Evolutionary conservation across 805 yeast species (phyloP), one percentile per base, ranked within the genome.

Genomic region (Candida sithepensis): DNA sequence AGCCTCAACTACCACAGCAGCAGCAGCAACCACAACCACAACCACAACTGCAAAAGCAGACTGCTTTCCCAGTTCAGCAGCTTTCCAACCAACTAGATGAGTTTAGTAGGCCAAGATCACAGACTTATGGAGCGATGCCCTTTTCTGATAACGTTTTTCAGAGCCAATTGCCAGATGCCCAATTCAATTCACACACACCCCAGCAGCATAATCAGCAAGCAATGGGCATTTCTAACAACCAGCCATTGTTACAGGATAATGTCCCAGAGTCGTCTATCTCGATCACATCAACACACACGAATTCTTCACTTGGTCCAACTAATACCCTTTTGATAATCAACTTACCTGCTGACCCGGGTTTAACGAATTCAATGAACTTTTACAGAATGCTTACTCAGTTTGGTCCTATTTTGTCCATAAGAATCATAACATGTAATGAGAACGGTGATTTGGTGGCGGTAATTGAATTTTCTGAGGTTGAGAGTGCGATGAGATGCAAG

Each of bases 271-370:
- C 77, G 24, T 70, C 75, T 33, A 68, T 84, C 37, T 73, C 78
- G 38, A 73, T 85, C 69, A 83, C 85, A n/a, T 81, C 91, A 2
- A 80, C 86, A 38, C 81, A 81, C 56, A 85, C 83, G 46, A 88
- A 85, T 59, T 75, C 87, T 3, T 71, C 81, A 40, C 62, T 88
- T 55, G 82, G 86, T 16, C 95, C 96, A 16, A 82, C 96, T 0
- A 80, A 85, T 55, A 82, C 88, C 12, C 72, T 92, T 40, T 74
- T 91, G 53, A 72, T 94, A 46, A 87, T 90, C 40, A 89, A 91
- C 60, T 74, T 92, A 44, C 97, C 97, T 12, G 57, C 55, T 33
- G 69, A 64, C 49, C 42, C 63, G 10, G 44, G 44, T 8, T 48
- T 66, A 36, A 58, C 67, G 16, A 74, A 81, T 39, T 75, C 89